Evolutionary conservation across 331 rosid genomes (phyloP).

Genomic region (Malus hybrid): DNA sequence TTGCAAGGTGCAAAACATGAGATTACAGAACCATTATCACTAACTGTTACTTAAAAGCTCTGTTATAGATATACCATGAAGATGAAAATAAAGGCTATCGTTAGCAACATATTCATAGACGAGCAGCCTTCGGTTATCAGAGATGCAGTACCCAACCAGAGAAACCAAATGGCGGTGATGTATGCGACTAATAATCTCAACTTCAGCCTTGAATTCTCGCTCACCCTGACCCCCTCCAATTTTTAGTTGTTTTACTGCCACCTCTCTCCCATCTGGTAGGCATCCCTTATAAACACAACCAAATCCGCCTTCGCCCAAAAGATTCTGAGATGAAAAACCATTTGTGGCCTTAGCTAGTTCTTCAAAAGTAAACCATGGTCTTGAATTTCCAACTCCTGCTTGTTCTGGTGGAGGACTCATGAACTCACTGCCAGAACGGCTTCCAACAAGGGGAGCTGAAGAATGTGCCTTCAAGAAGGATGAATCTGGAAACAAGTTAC

Average conservation of each 20-base stretch:
- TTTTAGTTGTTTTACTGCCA: conserved; percentile 86
- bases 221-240: conserved; percentile 89
- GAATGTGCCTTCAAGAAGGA: conserved; percentile 55
- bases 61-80: conserved; percentile 56
- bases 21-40: conserved; percentile 8
- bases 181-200: conserved; percentile 80
- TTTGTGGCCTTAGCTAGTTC: conserved; percentile 71
- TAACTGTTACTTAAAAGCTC: conserved; percentile 10
- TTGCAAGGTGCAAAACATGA: conserved; percentile 7
- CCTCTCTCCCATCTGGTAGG: conserved; percentile 81
- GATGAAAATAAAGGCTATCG: conserved; percentile 69
- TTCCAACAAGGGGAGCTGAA: conserved; percentile 56
- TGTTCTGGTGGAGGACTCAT: conserved; percentile 49
- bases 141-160: conserved; percentile 78
- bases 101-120: conserved; percentile 87
- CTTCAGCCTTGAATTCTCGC: conserved; percentile 86
- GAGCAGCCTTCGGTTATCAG: conserved; percentile 69
- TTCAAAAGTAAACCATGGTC: conserved; percentile 79
- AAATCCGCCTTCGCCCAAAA: conserved; percentile 96
- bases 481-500: conserved; percentile 47
- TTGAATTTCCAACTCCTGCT: conserved; percentile 67
- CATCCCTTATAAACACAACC: conserved; percentile 80
- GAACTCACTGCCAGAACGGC: conserved; percentile 48
- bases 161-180: conserved; percentile 98
- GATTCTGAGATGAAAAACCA: conserved; percentile 61